Evolutionary conservation across 1,284 basidiomycete genomes (phyloP).

Genomic region (Ganoderma sinense): DNA sequence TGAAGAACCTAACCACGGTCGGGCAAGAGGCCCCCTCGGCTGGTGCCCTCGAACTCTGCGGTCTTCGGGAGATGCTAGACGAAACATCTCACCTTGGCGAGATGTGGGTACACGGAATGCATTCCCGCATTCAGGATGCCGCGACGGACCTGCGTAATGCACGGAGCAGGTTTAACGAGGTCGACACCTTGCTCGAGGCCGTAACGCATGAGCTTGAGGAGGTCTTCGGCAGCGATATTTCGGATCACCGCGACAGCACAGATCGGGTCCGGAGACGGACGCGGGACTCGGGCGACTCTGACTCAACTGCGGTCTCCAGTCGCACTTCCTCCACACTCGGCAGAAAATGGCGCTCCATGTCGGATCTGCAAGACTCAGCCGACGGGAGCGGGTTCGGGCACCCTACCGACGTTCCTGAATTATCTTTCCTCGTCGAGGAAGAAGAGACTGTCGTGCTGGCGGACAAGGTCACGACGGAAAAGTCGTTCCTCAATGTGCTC

Average conservation of each 20-base stretch:
- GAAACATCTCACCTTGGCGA: conserved; percentile 54
- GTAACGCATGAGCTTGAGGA: conserved; percentile 53
- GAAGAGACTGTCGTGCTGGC: conserved; percentile 7
- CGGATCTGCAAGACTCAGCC: conserved; percentile 26
- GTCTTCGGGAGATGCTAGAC: conserved; percentile 53
- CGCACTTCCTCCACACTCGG: conserved; percentile 20
- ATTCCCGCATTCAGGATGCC: conserved; percentile 57
- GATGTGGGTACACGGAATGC: conserved; percentile 55
- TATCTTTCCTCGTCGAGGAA: conserved; percentile 23
- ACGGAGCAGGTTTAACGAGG: conserved; percentile 46
- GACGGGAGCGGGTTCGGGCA: conserved; percentile 12
- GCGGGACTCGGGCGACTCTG: conserved; percentile 40
- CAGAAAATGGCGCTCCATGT: conserved; percentile 36
- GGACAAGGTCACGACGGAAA: conserved; percentile 18
- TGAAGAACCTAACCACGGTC: conserved; percentile 60
- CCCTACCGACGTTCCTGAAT: conserved; percentile 7
- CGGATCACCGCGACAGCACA: conserved; percentile 30
- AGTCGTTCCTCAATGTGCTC: conserved; percentile 27
- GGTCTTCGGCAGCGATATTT: conserved; percentile 30
- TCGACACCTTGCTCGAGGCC: conserved; percentile 41
- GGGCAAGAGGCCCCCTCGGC: conserved; percentile 41
- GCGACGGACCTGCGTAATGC: conserved; percentile 55
- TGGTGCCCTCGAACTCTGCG: conserved; percentile 43
- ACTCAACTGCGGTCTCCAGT: conserved; percentile 37
- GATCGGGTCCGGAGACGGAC: conserved; percentile 39